These are phyloP conservation scores for Coniella vitis DNA, from an alignment of 2,329 filamentous ascomycete genomes.

Conservation along the genomic window DNA sequence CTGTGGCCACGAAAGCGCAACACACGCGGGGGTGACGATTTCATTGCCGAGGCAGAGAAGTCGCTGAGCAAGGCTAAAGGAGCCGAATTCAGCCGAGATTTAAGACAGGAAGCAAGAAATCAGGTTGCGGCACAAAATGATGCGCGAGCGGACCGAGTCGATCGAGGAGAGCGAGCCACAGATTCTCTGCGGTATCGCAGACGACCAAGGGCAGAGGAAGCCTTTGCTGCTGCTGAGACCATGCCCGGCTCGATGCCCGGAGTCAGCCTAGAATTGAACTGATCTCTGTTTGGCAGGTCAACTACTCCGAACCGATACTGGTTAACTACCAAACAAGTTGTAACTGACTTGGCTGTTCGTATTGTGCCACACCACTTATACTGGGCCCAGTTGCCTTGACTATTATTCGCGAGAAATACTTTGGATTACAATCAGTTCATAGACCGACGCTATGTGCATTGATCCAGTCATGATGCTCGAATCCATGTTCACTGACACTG, in stretches of 20 bases:
- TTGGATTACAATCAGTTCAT: no score
- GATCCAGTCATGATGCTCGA: no score
- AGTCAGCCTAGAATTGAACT: slow-evolving; percentile 17
- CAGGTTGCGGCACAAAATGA: slow-evolving; percentile 39
- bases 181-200: slow-evolving; percentile 26
- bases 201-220: slow-evolving; percentile 23
- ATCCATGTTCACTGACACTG: no score
- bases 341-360: no score
- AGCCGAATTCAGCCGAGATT: slow-evolving; percentile 44
- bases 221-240: slow-evolving; percentile 19
- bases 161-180: slow-evolving; percentile 27
- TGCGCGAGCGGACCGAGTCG: slow-evolving; percentile 27
- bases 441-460: no score
- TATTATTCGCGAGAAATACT: no score
- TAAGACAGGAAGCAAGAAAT: slow-evolving; percentile 43
- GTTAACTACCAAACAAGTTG: background rate
- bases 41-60: slow-evolving; percentile 36
- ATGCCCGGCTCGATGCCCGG: slow-evolving; percentile 24
- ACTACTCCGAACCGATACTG: background rate
- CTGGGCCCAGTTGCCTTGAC: no score
- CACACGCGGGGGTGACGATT: slow-evolving; percentile 64
- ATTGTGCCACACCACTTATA: no score
- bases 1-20: slow-evolving; percentile 82
- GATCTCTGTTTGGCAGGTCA: background rate
- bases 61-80: slow-evolving; percentile 49